Evolutionary conservation across 495 filamentous ascomycete species (phyloP), one percentile per base, ranked within the genome.

Genomic region (Parmelia sp.): DNA sequence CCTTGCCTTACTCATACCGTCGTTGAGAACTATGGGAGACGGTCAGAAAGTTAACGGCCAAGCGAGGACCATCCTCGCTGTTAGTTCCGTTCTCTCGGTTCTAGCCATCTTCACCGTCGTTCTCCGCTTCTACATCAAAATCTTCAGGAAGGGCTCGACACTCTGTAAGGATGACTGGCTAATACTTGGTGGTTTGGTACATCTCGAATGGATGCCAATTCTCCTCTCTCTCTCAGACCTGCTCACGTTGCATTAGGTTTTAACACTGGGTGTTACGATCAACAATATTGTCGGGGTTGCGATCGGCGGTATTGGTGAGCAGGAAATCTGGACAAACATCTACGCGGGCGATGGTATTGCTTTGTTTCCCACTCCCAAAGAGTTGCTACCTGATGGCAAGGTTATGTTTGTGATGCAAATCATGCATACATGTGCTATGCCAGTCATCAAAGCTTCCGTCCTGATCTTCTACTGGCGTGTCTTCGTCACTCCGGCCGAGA

Each of bases 361-460:
- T 17, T 17, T 29, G 8, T 53, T 53, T 10, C 60, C 60, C 25
- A 49, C 45, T 10, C 40, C 40, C 36, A 47, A 37, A 51, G 60
- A 51, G 31, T 29, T 53, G 53, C 31, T 19, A 31, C 62, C 61
- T 39, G 37, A 65, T 27, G 56, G 61, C 62, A 31, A 67, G 62
- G 61, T 60, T n/a, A 53, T 64, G 51, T 67, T 42, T 29, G 61
- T 55, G 29, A 55, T 67, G 29, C 55, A 65, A 51, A 45, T 70
- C 53, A 65, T 77, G 57, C 77, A 79, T 60, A 72, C 72, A 7
- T 68, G 67, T 27, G 61, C 68, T 0, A 70, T 72, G 47, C 69
- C 75, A 44, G 69, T 71, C 39, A 76, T 71, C 47, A 74, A 74
- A 57, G 45, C 75, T 36, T 77, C 76, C 4, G 75, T 79, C 42